Evolutionary conservation across 805 yeast species (phyloP).

Genomic region (Pichia scutulata): DNA sequence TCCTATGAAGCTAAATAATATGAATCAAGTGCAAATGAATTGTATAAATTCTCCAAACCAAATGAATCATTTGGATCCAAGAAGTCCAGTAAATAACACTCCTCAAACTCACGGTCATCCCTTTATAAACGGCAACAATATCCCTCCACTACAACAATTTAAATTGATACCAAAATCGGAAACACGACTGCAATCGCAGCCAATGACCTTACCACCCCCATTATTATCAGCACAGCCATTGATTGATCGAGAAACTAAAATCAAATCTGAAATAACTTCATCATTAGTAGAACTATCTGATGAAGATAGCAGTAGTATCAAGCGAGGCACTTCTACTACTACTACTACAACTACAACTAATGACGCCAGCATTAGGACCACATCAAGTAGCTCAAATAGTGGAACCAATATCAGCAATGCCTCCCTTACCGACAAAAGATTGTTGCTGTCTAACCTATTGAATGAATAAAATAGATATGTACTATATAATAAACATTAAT

Average conservation of each 20-base stretch:
- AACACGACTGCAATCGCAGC: not conserved
- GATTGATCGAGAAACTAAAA: not conserved
- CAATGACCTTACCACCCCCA: not conserved
- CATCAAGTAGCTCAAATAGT: not conserved
- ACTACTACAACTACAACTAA: not conserved
- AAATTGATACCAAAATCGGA: not conserved
- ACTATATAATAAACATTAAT: not conserved
- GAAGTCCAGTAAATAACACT: not conserved
- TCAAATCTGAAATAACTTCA: not conserved
- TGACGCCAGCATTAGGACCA: not conserved
- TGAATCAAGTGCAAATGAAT: not conserved
- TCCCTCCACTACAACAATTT: not conserved
- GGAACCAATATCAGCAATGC: not conserved
- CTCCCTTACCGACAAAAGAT: not conserved
- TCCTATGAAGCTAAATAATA: too few species aligned
- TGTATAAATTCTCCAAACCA: not conserved
- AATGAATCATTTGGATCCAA: not conserved
- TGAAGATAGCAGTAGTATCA: not conserved
- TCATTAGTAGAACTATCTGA: not conserved
- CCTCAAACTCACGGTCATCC: not conserved
- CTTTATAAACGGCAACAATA: not conserved
- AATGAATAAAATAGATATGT: not conserved
- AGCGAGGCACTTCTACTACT: not conserved
- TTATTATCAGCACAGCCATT: not conserved
- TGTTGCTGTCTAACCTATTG: not conserved